Base-by-base conservation (phyloP, 2,329 filamentous ascomycete species). In the Phoma sp. region DNA sequence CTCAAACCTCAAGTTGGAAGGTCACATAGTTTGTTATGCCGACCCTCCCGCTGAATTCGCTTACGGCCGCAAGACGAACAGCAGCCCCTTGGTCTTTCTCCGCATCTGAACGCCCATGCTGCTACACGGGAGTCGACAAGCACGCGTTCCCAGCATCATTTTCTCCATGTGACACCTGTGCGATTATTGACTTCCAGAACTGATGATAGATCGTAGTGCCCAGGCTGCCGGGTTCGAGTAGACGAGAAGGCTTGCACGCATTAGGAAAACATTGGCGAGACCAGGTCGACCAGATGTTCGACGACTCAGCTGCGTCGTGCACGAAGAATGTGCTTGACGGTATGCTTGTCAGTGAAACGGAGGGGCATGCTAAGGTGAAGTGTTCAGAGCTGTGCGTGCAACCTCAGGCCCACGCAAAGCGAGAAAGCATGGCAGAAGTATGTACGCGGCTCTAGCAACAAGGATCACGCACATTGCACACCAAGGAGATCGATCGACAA, bases 201-300 rank as follows among this genome's bases (percentile, higher is more conserved):
- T 11, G 7, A 18, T n/a, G 23, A 7, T 25, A 2, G 40, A 20
- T 30, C 18, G 25, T 12, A 9, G 5, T 21, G 30, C 29, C 34
- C 40, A 30, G 12, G 25, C 17, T 42, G 18, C 37, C 25, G 23
- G 36, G 15, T 30, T 42, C 42, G 18, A 47, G n/a, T 42, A 20
- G 42, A 30, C 37, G 42, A 36, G 46, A 30, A 28, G 34, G 48
- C 60, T 59, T 63, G 53, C n/a, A 49, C 54, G 36, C 48, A 46
- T 61, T 25, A 15, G 39, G 59, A 15, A 33, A 36, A 56, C 7
- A 21, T 61, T 58, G 42, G 52, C 59, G 58, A 64, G 29, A 26
- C 15, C 21, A 21, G 15, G 4, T 40, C 12, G 40, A 40, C 14
- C 28, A 25, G 7, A 34, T 1, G 17, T 18, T 18, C 23, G 12